Evolutionary conservation across 2,329 filamentous ascomycete species (phyloP).

Genomic region (Monilinia aucupariae): DNA sequence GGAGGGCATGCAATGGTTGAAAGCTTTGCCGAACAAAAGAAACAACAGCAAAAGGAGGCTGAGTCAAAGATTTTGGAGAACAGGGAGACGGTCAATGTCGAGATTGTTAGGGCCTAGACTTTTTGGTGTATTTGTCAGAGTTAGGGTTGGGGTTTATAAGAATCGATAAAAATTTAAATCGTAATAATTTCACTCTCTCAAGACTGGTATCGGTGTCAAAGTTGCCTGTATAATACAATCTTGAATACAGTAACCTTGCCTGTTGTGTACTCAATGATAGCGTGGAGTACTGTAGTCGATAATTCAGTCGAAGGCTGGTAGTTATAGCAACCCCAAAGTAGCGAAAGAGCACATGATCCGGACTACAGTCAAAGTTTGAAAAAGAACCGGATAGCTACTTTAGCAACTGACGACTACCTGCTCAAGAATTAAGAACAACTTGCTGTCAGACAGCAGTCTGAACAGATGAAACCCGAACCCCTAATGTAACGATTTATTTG

Average conservation of each 20-base stretch:
- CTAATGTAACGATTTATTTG: neutral
- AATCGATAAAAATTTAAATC: neutral
- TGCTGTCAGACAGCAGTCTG: neutral
- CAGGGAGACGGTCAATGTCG: neutral
- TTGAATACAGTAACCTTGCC: neutral
- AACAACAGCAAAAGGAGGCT: neutral
- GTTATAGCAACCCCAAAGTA: neutral
- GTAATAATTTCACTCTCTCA: neutral
- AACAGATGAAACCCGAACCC: neutral
- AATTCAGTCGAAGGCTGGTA: neutral
- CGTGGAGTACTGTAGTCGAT: neutral
- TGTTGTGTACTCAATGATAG: neutral
- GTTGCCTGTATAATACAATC: too few relatives aligned
- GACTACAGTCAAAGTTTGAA: neutral
- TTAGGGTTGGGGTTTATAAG: neutral
- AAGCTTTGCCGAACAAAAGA: conserved; percentile 8
- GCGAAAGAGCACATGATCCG: neutral
- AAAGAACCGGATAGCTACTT: neutral
- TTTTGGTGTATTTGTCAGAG: neutral
- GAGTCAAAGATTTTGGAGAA: neutral
- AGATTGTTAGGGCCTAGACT: neutral
- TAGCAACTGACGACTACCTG: too few relatives aligned
- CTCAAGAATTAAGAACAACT: neutral
- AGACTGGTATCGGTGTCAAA: neutral
- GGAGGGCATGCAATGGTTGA: conserved; percentile 11